These are phyloP conservation scores for Wallacemonas sp. DNA, from an alignment of 208 protist species.

Conservation along the genomic window DNA sequence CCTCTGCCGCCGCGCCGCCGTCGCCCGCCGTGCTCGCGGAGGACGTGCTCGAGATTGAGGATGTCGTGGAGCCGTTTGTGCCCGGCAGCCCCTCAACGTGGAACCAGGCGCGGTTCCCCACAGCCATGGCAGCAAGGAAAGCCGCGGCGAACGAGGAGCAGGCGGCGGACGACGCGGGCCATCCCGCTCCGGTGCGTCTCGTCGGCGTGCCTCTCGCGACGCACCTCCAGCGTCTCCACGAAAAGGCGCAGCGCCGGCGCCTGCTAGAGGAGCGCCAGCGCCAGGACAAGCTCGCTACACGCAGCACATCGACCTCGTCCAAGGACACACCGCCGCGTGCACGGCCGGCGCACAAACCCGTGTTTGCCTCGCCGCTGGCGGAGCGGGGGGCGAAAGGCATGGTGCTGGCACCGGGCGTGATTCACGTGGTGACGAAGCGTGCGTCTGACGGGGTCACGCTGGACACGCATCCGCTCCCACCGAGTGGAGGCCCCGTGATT, in stretches of 20 bases:
- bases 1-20: background rate
- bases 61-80: conserved; percentile 13
- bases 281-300: background rate
- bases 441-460: background rate
- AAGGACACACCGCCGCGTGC: background rate
- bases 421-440: background rate
- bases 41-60: background rate
- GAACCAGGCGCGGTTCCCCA: conserved; percentile 16
- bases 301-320: background rate
- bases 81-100: conserved; percentile 13
- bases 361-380: background rate
- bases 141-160: background rate
- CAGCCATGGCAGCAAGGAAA: conserved; percentile 6
- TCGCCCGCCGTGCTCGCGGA: background rate
- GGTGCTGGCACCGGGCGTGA: conserved; percentile 5
- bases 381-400: conserved; percentile 1
- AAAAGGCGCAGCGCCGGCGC: conserved; percentile 7
- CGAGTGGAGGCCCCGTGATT: too few species aligned
- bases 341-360: background rate
- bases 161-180: background rate
- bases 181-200: background rate
- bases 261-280: background rate
- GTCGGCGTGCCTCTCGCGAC: background rate
- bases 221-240: conserved; percentile 8
- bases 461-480: too few species aligned